Evolutionary conservation across 768 basidiomycete genomes (phyloP).

Genomic region (Sarcodon sp.): DNA sequence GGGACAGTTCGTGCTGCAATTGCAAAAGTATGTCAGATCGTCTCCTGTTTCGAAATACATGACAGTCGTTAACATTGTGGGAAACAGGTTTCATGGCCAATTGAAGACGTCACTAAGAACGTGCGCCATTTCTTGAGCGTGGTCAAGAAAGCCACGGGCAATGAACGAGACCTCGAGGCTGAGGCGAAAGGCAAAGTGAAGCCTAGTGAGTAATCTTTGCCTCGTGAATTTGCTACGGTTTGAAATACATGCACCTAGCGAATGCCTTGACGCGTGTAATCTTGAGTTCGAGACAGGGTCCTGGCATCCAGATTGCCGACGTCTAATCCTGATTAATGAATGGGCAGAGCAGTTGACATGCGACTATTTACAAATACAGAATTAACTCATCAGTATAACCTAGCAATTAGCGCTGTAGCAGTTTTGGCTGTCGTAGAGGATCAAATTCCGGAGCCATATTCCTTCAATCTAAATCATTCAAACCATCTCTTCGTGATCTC

Average conservation of each 20-base stretch:
- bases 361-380: background rate
- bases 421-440: background rate
- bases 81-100: constrained; percentile 55
- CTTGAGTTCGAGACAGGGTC: constrained; percentile 77
- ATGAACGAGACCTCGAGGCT: constrained; percentile 40
- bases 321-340: constrained; percentile 22
- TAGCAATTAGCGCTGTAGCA: background rate
- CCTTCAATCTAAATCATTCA: background rate
- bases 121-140: constrained; percentile 61
- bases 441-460: background rate
- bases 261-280: constrained; percentile 72
- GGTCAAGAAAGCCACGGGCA: constrained; percentile 66
- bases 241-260: constrained; percentile 22
- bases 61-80: background rate
- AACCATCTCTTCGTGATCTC: background rate
- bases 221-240: background rate
- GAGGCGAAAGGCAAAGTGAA: constrained; percentile 24
- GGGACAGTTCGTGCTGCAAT: constrained; percentile 80
- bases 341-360: background rate
- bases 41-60: background rate
- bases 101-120: constrained; percentile 70
- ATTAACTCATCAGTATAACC: background rate
- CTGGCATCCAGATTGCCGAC: constrained; percentile 83
- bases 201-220: constrained; percentile 21
- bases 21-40: constrained; percentile 41